Evolutionary conservation across 805 yeast genomes (phyloP).

Genomic region (Schwanniomyces occidentalis): DNA sequence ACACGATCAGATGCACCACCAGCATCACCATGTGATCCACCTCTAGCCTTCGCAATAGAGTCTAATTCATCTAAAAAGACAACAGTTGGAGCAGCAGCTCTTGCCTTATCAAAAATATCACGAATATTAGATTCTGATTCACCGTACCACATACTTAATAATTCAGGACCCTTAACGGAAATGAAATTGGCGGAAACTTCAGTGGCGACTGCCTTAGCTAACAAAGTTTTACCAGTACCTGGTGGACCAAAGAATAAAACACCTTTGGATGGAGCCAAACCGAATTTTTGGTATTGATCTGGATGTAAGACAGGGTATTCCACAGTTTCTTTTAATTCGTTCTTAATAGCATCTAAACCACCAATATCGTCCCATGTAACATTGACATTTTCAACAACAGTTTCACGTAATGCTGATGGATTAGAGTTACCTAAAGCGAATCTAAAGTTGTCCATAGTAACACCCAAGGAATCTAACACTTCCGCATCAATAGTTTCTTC

Average conservation of each 20-base stretch:
- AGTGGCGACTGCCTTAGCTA: slow-evolving; percentile 99
- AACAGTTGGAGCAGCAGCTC: slow-evolving; percentile 99
- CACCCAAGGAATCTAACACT: slow-evolving; percentile 92
- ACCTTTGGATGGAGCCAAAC: slow-evolving; percentile 97
- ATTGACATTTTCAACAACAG: slow-evolving; percentile 97
- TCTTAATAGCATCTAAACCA: slow-evolving; percentile 94
- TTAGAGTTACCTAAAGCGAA: slow-evolving; percentile 97
- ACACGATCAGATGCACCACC: slow-evolving; percentile 98
- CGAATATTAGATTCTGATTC: slow-evolving; percentile 97
- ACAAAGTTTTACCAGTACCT: slow-evolving; percentile 98
- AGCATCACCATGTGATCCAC: slow-evolving; percentile 86
- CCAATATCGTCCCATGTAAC: slow-evolving; percentile 99
- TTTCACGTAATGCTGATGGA: slow-evolving; percentile 98
- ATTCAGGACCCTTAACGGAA: slow-evolving; percentile 95
- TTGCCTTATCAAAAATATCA: slow-evolving; percentile 96
- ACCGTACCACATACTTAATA: slow-evolving; percentile 98
- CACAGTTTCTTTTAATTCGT: slow-evolving; percentile 96
- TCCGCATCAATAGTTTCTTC: slow-evolving; percentile 98
- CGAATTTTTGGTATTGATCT: slow-evolving; percentile 97
- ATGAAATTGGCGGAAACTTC: slow-evolving; percentile 98
- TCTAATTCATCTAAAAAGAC: slow-evolving; percentile 98
- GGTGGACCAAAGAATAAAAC: slow-evolving; percentile 99
- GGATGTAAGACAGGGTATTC: slow-evolving; percentile 99
- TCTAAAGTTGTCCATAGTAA: slow-evolving; percentile 98
- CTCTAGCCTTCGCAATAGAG: slow-evolving; percentile 96